Evolutionary conservation across 805 yeast species (phyloP).

Genomic region (Maudiozyma barnettii): DNA sequence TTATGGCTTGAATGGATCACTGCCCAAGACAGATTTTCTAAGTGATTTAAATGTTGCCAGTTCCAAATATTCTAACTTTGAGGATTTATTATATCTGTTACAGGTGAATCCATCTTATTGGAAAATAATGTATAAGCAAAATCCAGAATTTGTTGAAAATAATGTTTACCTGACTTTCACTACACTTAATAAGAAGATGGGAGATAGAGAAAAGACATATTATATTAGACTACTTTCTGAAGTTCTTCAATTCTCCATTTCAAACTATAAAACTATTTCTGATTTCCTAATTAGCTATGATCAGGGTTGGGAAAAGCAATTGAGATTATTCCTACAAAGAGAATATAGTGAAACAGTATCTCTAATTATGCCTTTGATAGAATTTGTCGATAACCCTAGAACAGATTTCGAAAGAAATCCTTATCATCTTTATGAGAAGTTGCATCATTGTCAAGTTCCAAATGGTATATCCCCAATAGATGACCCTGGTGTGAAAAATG

Average conservation of each 20-base stretch:
- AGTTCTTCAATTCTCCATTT: slow-evolving; percentile 36
- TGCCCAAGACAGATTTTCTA: not conserved
- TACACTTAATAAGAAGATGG: slow-evolving; percentile 26
- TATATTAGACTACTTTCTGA: slow-evolving; percentile 48
- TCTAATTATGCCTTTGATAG: slow-evolving; percentile 33
- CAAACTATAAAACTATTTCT: slow-evolving; percentile 15
- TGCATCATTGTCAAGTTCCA: slow-evolving; percentile 33
- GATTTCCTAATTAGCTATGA: slow-evolving; percentile 22
- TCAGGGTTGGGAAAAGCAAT: slow-evolving; percentile 36
- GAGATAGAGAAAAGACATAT: slow-evolving; percentile 58
- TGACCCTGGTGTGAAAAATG: slow-evolving; percentile 59
- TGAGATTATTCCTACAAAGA: slow-evolving; percentile 32
- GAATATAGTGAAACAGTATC: slow-evolving; percentile 26
- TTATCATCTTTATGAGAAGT: slow-evolving; percentile 37
- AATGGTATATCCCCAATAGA: slow-evolving; percentile 66
- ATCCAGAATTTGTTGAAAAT: slow-evolving; percentile 22
- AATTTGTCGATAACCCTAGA: slow-evolving; percentile 28
- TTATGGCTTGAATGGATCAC: slow-evolving; percentile 37
- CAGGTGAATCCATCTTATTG: slow-evolving; percentile 79
- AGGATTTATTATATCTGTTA: slow-evolving; percentile 66
- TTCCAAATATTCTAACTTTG: slow-evolving; percentile 36
- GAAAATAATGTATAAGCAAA: slow-evolving; percentile 40
- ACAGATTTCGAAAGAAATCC: slow-evolving; percentile 79
- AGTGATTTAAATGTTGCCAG: slow-evolving; percentile 6
- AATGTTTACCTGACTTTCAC: slow-evolving; percentile 24